These are phyloP conservation scores for Rubia balearica DNA, from an alignment of 305 asterid genomes.

Conservation along the genomic window DNA sequence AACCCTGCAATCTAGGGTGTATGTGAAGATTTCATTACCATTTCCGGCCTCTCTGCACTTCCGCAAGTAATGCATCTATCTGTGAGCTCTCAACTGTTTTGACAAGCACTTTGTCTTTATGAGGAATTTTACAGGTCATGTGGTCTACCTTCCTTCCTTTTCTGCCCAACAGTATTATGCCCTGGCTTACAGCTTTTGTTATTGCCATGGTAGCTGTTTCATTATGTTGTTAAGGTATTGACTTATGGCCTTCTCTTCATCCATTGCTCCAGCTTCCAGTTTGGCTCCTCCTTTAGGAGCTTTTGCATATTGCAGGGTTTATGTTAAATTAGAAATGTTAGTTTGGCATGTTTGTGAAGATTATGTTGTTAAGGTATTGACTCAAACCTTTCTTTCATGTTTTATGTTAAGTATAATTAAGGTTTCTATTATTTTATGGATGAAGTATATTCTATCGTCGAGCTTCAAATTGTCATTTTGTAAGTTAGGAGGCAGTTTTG, in stretches of 20 bases:
- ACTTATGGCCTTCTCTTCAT: no score
- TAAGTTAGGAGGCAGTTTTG: slow-evolving; percentile 25
- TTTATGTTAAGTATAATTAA: neutral
- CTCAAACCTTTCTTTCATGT: slow-evolving; percentile 3
- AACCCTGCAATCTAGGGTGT: slow-evolving; percentile 57
- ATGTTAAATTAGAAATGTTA: no score
- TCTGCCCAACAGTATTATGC: slow-evolving; percentile 75
- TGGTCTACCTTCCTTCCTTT: slow-evolving; percentile 27
- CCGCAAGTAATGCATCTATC: slow-evolving; percentile 59
- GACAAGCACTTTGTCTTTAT: slow-evolving; percentile 1
- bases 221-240: no score
- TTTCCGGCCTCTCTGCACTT: slow-evolving; percentile 80
- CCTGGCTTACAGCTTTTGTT: slow-evolving; percentile 45
- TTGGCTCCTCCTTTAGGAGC: slow-evolving; percentile 40
- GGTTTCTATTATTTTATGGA: slow-evolving; percentile 6
- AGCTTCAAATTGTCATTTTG: neutral
- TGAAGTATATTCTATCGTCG: neutral
- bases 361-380: no score
- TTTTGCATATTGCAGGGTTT: no score
- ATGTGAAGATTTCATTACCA: slow-evolving; percentile 90
- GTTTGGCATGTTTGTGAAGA: no score
- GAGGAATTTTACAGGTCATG: slow-evolving; percentile 20
- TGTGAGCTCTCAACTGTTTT: slow-evolving; percentile 5
- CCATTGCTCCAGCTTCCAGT: no score
- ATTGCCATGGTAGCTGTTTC: slow-evolving; percentile 16